Evolutionary conservation across 257 asterid species (phyloP).

Genomic region (Mentha longifolia): DNA sequence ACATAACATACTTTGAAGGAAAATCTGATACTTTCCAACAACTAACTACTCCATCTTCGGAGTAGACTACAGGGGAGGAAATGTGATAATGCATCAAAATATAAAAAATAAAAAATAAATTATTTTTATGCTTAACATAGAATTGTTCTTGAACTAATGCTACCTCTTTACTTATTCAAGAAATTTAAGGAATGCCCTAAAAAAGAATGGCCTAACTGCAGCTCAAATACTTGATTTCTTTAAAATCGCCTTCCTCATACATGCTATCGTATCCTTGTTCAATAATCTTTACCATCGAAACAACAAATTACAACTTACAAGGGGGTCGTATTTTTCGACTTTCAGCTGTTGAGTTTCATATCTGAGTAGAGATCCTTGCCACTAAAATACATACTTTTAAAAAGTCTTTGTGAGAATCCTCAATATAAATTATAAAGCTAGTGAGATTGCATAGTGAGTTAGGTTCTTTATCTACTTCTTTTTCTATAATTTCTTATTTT

Average conservation of each 20-base stretch:
- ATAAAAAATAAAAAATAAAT: too few relatives aligned
- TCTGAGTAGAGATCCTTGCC: conserved; percentile 16
- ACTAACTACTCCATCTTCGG: conserved; percentile 13
- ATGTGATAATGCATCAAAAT: too few relatives aligned
- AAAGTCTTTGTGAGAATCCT: conserved; percentile 5
- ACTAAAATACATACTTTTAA: neutral
- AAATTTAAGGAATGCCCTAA: neutral
- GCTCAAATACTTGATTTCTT: neutral
- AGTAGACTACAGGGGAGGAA: neutral
- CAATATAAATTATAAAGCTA: neutral
- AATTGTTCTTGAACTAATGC: too few relatives aligned
- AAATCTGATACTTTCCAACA: neutral
- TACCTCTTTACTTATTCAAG: neutral
- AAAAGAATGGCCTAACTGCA: neutral
- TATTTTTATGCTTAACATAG: too few relatives aligned
- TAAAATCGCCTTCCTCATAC: conserved; percentile 5
- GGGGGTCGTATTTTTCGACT: neutral
- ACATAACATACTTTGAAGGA: neutral
- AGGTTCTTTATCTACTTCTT: conserved; percentile 20
- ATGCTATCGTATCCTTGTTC: neutral
- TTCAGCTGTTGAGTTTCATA: conserved; percentile 8
- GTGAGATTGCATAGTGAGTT: conserved; percentile 18
- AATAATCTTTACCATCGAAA: neutral
- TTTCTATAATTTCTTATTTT: neutral
- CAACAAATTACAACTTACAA: neutral